phyloP scores from a whole-genome alignment of 2,329 filamentous ascomycete genomes.

The Trichoderma afroharzianum region DNA sequence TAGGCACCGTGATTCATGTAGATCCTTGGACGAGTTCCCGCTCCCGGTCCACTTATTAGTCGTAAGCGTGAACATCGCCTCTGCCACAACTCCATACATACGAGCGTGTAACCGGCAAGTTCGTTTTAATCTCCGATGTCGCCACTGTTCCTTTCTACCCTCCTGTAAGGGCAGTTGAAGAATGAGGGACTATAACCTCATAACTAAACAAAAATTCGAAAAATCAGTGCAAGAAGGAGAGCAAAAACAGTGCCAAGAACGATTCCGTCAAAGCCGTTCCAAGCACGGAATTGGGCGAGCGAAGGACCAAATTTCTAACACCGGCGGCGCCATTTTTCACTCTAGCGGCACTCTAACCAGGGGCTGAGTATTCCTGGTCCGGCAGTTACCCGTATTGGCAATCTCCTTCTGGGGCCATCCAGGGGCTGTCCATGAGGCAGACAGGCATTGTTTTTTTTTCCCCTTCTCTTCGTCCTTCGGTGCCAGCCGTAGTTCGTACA shows the following conservation, averaged over 20 bases:
- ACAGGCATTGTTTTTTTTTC: neutral
- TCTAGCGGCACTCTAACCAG: neutral
- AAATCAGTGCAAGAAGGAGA: neutral
- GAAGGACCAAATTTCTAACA: neutral
- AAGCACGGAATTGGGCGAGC: neutral
- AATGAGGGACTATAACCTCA: neutral
- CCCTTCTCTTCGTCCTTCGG: neutral
- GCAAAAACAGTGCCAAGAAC: neutral
- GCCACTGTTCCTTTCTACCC: neutral
- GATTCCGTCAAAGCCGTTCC: neutral
- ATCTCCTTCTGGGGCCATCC: neutral
- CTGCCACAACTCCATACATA: neutral
- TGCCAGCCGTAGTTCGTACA: neutral
- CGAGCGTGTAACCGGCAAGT: neutral
- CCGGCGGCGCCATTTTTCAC: constrained; percentile 1
- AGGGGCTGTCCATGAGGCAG: constrained; percentile 8
- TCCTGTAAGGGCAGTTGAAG: neutral
- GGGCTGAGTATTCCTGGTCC: neutral
- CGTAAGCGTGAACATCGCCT: neutral
- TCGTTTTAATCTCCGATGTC: neutral
- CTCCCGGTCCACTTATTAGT: neutral
- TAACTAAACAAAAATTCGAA: neutral
- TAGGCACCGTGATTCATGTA: neutral
- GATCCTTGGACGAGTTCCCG: neutral
- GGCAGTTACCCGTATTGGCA: constrained; percentile 3